Conservation (phyloP, 208 protist species). For the Leishmania major region DNA sequence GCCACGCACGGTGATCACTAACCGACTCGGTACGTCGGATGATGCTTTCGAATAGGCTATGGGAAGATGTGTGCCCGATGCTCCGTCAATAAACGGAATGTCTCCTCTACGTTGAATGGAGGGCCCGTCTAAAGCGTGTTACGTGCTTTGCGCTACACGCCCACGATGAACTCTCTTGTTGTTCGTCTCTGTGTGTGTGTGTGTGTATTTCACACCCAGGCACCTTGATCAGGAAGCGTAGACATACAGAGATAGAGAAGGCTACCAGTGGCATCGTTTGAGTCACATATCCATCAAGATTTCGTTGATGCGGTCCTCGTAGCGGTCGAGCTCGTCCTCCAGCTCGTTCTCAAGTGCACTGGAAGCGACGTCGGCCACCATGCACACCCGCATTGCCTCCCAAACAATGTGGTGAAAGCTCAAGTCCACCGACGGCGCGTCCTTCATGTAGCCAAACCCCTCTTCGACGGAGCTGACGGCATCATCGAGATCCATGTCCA, state of each 20-base stretch:
- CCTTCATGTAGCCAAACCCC: conserved; percentile 29
- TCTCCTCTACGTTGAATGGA: neutral
- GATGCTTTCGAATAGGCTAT: neutral
- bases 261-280: neutral
- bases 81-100: neutral
- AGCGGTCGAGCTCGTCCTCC: conserved; percentile 6
- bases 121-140: neutral
- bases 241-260: neutral
- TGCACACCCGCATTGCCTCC: conserved; percentile 15
- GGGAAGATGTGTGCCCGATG: neutral
- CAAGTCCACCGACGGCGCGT: conserved; percentile 13
- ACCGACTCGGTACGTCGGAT: neutral
- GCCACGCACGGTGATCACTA: neutral
- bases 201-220: neutral
- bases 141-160: neutral
- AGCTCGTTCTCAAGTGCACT: conserved; percentile 9
- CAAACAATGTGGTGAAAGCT: conserved; percentile 17
- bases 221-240: neutral
- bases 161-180: neutral
- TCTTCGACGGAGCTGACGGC: conserved; percentile 15
- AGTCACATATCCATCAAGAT: conserved; percentile 9
- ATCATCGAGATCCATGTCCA: conserved; percentile 23
- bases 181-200: neutral
- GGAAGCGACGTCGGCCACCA: conserved; percentile 4
- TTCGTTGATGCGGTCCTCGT: neutral